These are phyloP conservation scores for Boletus reticuloceps DNA, from an alignment of 768 basidiomycete genomes.

Conservation along the genomic window DNA sequence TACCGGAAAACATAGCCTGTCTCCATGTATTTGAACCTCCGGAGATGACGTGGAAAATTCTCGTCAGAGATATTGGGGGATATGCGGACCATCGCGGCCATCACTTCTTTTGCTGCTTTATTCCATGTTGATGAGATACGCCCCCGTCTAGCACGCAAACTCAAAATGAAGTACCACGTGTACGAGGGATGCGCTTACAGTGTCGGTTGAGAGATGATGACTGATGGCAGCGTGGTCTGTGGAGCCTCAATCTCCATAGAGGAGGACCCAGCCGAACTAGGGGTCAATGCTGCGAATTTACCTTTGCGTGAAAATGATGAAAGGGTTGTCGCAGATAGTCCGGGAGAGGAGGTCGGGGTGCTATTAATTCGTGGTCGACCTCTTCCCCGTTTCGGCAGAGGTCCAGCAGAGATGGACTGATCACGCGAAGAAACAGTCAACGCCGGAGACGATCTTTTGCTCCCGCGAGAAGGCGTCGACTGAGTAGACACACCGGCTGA, in stretches of 20 bases:
- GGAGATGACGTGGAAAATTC: constrained; percentile 41
- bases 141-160: constrained; percentile 17
- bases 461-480: constrained; percentile 2
- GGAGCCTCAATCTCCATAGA: constrained; percentile 1
- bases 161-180: background rate
- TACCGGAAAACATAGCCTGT: constrained; percentile 48
- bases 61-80: constrained; percentile 33
- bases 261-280: constrained; percentile 15
- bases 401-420: constrained; percentile 12
- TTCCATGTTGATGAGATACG: constrained; percentile 32
- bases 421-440: constrained; percentile 8
- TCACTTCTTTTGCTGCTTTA: constrained; percentile 19
- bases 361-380: constrained; percentile 5
- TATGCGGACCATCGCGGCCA: constrained; percentile 34
- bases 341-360: constrained; percentile 8
- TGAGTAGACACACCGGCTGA: background rate
- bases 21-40: constrained; percentile 53
- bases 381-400: constrained; percentile 3
- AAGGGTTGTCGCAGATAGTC: background rate
- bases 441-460: constrained; percentile 14
- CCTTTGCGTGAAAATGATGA: constrained; percentile 7
- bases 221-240: constrained; percentile 10
- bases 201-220: constrained; percentile 19
- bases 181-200: constrained; percentile 12
- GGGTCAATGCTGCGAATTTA: background rate